Conservation (phyloP, 805 yeast genomes). For the Dipodascus albidus region DNA sequence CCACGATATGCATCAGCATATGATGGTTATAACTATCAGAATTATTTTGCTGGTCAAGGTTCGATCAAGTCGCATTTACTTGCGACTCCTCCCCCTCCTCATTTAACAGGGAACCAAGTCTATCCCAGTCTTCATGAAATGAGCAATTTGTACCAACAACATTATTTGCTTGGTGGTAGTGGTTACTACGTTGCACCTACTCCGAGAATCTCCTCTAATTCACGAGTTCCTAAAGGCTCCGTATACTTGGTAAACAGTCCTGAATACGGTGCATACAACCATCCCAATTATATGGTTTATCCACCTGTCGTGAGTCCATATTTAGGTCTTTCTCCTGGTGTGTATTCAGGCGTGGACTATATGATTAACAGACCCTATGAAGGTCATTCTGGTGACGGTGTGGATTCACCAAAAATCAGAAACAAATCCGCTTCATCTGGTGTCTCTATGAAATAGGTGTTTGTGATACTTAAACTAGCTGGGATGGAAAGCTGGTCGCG, state of each 20-base stretch:
- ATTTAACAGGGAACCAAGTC: background rate
- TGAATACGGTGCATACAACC: background rate
- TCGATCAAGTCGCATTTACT: conserved; percentile 1
- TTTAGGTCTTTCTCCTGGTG: background rate
- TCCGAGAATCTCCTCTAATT: background rate
- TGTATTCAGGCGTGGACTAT: background rate
- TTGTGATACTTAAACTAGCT: background rate
- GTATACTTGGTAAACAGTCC: background rate
- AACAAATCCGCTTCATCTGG: background rate
- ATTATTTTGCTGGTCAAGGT: background rate
- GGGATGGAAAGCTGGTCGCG: background rate
- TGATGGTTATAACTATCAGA: background rate
- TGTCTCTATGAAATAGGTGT: background rate
- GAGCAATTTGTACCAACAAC: background rate
- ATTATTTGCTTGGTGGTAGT: background rate
- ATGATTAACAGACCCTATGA: background rate
- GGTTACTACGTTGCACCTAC: background rate
- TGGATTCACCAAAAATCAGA: background rate
- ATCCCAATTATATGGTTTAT: background rate
- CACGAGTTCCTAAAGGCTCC: background rate
- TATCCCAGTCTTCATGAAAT: background rate
- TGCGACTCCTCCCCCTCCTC: background rate
- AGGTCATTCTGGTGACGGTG: background rate
- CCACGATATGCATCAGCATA: background rate
- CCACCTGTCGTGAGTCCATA: background rate